A percentile compares a stretch with the other conserved stretches of the same genome.
phyloP scores from a whole-genome alignment of 768 basidiomycete species.

The Rhizopogon vinicolor region DNA sequence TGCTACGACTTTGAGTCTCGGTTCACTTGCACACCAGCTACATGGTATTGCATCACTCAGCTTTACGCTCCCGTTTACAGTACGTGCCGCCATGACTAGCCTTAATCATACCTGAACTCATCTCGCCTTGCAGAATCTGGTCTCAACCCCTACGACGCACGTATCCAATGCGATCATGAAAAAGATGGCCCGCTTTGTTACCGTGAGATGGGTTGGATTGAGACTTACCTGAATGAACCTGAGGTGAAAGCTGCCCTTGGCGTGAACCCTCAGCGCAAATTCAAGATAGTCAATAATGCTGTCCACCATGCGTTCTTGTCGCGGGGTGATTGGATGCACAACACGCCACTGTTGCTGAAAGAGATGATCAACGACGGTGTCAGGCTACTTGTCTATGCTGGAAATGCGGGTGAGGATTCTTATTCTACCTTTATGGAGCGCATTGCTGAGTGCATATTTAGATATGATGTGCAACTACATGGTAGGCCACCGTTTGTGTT shows the following conservation, averaged over 20 bases:
- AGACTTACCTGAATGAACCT: conserved; percentile 79
- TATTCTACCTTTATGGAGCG: neutral
- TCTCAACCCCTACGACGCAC: conserved; percentile 87
- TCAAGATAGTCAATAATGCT: conserved; percentile 68
- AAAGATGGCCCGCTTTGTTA: conserved; percentile 77
- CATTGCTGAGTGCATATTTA: conserved; percentile 17
- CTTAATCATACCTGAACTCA: neutral
- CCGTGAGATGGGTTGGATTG: conserved; percentile 80
- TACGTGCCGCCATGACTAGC: conserved; percentile 28
- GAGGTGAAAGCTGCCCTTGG: conserved; percentile 78
- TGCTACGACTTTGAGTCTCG: conserved; percentile 64
- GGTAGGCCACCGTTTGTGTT: conserved; percentile 29
- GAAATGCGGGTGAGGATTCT: conserved; percentile 58
- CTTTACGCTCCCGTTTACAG: conserved; percentile 68
- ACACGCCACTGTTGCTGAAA: conserved; percentile 74
- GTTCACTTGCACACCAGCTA: conserved; percentile 69
- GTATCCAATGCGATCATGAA: conserved; percentile 63
- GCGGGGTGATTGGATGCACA: conserved; percentile 85
- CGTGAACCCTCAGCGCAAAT: conserved; percentile 52
- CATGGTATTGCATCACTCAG: conserved; percentile 75
- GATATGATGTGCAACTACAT: conserved; percentile 91
- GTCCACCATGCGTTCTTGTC: conserved; percentile 77
- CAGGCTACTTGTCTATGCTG: conserved; percentile 84
- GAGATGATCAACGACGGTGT: conserved; percentile 81
- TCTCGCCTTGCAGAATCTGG: conserved; percentile 45